phyloP scores from a whole-genome alignment of 2,329 filamentous ascomycete species.

The Chaetomiaceae sp. region DNA sequence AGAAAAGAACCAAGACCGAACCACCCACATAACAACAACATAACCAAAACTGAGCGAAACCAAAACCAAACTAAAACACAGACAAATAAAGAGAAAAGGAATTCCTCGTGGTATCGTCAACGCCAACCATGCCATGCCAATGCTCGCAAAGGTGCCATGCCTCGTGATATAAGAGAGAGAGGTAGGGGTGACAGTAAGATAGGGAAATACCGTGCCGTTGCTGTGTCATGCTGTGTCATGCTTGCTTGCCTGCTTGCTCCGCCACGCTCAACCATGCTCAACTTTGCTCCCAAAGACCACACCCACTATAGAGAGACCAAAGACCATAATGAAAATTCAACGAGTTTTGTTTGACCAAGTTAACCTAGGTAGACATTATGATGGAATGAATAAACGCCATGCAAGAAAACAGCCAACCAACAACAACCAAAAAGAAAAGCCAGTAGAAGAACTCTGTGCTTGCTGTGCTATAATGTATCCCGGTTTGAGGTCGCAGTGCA shows the following conservation, averaged over 20 bases:
- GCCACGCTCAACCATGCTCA: constrained; percentile 17
- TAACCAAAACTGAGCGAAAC: not conserved
- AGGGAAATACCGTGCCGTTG: too few relatives aligned
- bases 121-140: constrained; percentile 25
- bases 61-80: not conserved
- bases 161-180: not conserved
- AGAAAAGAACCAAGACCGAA: too few relatives aligned
- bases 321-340: too few relatives aligned
- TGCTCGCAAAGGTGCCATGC: constrained; percentile 8
- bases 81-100: not conserved
- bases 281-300: too few relatives aligned
- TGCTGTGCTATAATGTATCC: not conserved
- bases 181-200: not conserved
- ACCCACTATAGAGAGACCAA: too few relatives aligned
- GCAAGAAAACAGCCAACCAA: too few relatives aligned
- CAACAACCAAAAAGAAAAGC: too few relatives aligned
- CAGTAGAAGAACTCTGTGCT: not conserved
- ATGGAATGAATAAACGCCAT: constrained; percentile 25
- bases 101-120: constrained; percentile 25
- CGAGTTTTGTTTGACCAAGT: not conserved
- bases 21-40: too few relatives aligned
- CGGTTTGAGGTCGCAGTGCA: not conserved
- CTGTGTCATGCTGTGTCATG: constrained; percentile 4
- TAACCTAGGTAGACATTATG: constrained; percentile 28
- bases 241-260: constrained; percentile 11